Evolutionary conservation across 345 rosid species (phyloP).

Genomic region (Cardiospermum halicacabum): DNA sequence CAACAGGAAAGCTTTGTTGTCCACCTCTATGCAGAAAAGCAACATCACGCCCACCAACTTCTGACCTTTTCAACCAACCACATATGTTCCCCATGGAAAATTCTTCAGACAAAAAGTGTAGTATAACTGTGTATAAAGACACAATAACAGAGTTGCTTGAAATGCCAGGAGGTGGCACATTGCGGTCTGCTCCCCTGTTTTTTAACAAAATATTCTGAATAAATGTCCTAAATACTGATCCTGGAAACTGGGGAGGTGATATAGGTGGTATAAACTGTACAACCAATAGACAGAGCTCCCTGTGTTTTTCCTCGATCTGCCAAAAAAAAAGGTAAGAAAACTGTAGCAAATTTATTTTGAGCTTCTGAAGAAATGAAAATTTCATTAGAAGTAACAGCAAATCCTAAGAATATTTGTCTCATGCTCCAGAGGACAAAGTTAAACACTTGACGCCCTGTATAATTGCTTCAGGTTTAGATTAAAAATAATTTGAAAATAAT

Average conservation of each 20-base stretch:
- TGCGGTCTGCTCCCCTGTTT: constrained; percentile 86
- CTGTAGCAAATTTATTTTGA: not conserved
- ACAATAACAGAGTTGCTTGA: constrained; percentile 85
- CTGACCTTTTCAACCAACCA: constrained; percentile 54
- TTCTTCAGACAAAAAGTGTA: constrained; percentile 94
- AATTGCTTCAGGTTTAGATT: too few species aligned
- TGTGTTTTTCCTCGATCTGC: constrained; percentile 96
- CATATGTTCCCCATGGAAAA: constrained; percentile 44
- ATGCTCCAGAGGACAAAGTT: constrained; percentile 2
- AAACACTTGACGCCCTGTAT: too few species aligned
- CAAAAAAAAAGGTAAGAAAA: not conserved
- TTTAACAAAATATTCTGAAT: constrained; percentile 78
- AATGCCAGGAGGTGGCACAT: constrained; percentile 70
- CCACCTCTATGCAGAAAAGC: constrained; percentile 97
- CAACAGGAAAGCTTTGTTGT: constrained; percentile 72
- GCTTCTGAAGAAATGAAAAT: not conserved
- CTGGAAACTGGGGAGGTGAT: constrained; percentile 70
- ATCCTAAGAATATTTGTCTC: not conserved
- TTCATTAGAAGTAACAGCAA: not conserved
- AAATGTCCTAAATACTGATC: constrained; percentile 85
- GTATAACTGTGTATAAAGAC: constrained; percentile 75
- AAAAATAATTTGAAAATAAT: not conserved
- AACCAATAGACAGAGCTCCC: constrained; percentile 85
- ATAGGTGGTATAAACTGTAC: constrained; percentile 85
- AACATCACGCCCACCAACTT: constrained; percentile 37